Base-by-base conservation (phyloP, 164 flowering plant genomes). In the Platanus orientalis region DNA sequence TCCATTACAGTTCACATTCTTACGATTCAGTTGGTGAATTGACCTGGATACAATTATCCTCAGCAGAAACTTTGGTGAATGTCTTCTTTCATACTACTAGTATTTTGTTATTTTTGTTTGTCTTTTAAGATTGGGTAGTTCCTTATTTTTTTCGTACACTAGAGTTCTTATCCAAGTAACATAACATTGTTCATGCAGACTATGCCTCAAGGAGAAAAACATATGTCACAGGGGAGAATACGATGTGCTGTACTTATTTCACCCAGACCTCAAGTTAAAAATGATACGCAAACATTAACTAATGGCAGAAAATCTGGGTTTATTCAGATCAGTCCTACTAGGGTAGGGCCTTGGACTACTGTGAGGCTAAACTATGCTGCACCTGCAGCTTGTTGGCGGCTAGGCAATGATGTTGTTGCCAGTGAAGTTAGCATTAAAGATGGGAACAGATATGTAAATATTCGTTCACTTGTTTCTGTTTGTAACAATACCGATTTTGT, bases 331-430 rank as follows among this genome's bases (percentile, higher is more conserved):
- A 89, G 97, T 72, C 97, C 97, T 57, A 69, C 82, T 42, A 77
- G 64, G 65, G 84, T 79, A 63, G 99, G 99, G 17, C 97, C 99
- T 61, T 94, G 99, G 99, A 89, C 96, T 48, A 78, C 85, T 20
- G 86, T 91, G 57, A 84, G 85, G 79, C 72, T 94, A 58, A 91
- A 89, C 66, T 94, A 94, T 84, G 92, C 95, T 77, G 85, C 99
- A 56, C 93, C 89, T 60, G 90, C 92, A 75, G 95, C 96, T 68
- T 91, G 96, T 71, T 94, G 97, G 96, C 77, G 89, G 49, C 65
- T 94, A 17, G 97, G 97, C 40, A 84, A 84, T 80, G 87, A 80
- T 80, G 84, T 91, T 63, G 86, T 94, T 76, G 99, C 96, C 47
- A 94, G 97, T 82, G 96, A 89, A 89, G 95, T 86, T 24, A 85